Base-by-base conservation (phyloP, 1,284 basidiomycete genomes). In the Irpex rosettiformis region DNA sequence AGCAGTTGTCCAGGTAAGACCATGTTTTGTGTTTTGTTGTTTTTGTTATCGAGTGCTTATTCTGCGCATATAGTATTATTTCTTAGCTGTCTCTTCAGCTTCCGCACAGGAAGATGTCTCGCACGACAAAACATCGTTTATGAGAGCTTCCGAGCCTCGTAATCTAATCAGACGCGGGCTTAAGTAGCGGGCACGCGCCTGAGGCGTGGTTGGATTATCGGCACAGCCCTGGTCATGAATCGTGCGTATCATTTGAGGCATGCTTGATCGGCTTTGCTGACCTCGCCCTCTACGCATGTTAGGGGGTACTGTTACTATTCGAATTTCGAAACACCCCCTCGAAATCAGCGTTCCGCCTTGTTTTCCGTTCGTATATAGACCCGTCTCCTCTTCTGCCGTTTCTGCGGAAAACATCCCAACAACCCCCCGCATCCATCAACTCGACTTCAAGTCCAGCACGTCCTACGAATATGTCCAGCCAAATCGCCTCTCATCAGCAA, bases 321-420 rank as follows among this genome's bases (percentile, higher is more conserved):
- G 48, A 11, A 18, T 45, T 22, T 18, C 43, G 43, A 45, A 45
- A 37, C 33, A 16, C 16, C 33, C 33, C 33, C 16, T 18, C 13
- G 18, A 45, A 45, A 18, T 45, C 13, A 45, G 48, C 48, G 22
- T 10, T 51, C 27, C 48, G 18, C 8, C 25, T 28, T 51, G 48
- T 24, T 8, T 51, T 13, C 25, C 48, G 48, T 27, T 16, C 27
- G 11, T 27, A 51, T 51, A 51, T 28, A 51, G 11, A 21, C 48
- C 25, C 10, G 13, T 11, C 25, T 27, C 27, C 22, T n/a, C 48
- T 28, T 28, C 48, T 18, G 48, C 48, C 27, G 48, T 51, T 28
- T 51, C 48, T 51, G 24, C 48, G 48, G 48, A 51, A 24, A 45
- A 3, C 43, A 45, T 45, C 43, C 43, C 48, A 51, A 51, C 48